A percentile compares a stretch with the other conserved stretches of the same genome.
Conservation (phyloP, 2,329 filamentous ascomycete genomes). For the Myriosclerotinia curreyana region DNA sequence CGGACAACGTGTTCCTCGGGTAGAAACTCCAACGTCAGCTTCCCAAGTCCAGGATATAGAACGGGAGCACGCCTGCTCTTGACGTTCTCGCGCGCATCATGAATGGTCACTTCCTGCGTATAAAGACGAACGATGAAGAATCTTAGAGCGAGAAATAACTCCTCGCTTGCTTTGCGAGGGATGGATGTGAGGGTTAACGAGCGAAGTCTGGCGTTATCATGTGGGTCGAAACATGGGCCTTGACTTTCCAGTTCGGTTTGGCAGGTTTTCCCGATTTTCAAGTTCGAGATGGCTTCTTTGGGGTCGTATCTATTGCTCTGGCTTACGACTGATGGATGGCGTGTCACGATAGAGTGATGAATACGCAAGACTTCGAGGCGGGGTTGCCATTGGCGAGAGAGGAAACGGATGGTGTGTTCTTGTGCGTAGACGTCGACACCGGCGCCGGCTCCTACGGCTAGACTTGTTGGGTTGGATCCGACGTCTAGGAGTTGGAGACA, state of each 20-base stretch:
- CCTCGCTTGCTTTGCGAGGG: slow-evolving; percentile 52
- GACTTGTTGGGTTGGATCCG: slow-evolving; percentile 40
- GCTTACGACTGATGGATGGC: slow-evolving; percentile 45
- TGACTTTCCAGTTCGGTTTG: slow-evolving; percentile 36
- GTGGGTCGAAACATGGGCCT: slow-evolving; percentile 52
- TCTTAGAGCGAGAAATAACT: slow-evolving; percentile 48
- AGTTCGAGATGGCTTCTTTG: slow-evolving; percentile 34
- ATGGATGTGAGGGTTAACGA: slow-evolving; percentile 54
- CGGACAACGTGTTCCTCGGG: background rate
- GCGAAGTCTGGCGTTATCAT: slow-evolving; percentile 54
- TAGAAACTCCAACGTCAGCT: slow-evolving; percentile 54
- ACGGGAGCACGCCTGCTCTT: slow-evolving; percentile 38
- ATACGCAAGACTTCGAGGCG: slow-evolving; percentile 53
- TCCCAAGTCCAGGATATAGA: slow-evolving; percentile 51
- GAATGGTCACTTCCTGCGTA: slow-evolving; percentile 49
- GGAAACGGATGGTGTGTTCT: background rate
- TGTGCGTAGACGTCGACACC: background rate
- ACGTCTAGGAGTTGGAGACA: slow-evolving; percentile 53
- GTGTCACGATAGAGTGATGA: slow-evolving; percentile 60
- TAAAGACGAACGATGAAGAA: slow-evolving; percentile 48
- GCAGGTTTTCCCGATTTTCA: slow-evolving; percentile 41
- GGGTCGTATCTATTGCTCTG: background rate
- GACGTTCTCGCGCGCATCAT: slow-evolving; percentile 25
- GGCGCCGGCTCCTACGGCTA: background rate
- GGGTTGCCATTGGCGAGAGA: slow-evolving; percentile 1